Evolutionary conservation across 441 rosid species (phyloP).

Genomic region (Francoa sonchifolia): DNA sequence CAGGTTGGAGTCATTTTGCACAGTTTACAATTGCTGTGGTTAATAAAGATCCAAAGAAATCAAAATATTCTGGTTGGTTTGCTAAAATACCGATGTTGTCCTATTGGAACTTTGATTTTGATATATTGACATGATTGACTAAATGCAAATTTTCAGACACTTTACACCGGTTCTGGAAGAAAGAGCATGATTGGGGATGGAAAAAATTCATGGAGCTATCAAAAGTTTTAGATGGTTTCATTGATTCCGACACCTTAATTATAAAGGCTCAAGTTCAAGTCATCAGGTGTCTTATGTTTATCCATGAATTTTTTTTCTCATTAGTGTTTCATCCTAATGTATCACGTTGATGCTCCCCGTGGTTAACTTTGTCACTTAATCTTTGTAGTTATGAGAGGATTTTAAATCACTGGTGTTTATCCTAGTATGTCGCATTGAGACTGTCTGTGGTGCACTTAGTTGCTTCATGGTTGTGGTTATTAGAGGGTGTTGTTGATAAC

Average conservation of each 20-base stretch:
- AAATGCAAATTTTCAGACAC: slow-evolving; percentile 49
- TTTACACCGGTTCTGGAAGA: slow-evolving; percentile 87
- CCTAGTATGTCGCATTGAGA: too few relatives aligned
- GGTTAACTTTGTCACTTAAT: too few relatives aligned
- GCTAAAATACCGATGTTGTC: slow-evolving; percentile 11
- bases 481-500: too few relatives aligned
- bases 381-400: too few relatives aligned
- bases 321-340: too few relatives aligned
- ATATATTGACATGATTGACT: slow-evolving; percentile 10
- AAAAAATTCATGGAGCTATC: slow-evolving; percentile 86
- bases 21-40: slow-evolving; percentile 97
- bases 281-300: slow-evolving; percentile 46
- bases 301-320: too few relatives aligned
- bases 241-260: slow-evolving; percentile 66
- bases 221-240: slow-evolving; percentile 71
- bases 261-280: slow-evolving; percentile 97
- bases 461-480: too few relatives aligned
- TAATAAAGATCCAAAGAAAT: slow-evolving; percentile 72
- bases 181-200: slow-evolving; percentile 99
- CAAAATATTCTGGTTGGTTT: slow-evolving; percentile 82
- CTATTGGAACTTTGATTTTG: slow-evolving; percentile 8
- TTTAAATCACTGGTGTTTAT: too few relatives aligned
- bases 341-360: too few relatives aligned
- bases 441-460: too few relatives aligned
- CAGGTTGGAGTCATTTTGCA: slow-evolving; percentile 99